Base-by-base conservation (phyloP, 2,329 filamentous ascomycete species). In the Colletotrichum lini region DNA sequence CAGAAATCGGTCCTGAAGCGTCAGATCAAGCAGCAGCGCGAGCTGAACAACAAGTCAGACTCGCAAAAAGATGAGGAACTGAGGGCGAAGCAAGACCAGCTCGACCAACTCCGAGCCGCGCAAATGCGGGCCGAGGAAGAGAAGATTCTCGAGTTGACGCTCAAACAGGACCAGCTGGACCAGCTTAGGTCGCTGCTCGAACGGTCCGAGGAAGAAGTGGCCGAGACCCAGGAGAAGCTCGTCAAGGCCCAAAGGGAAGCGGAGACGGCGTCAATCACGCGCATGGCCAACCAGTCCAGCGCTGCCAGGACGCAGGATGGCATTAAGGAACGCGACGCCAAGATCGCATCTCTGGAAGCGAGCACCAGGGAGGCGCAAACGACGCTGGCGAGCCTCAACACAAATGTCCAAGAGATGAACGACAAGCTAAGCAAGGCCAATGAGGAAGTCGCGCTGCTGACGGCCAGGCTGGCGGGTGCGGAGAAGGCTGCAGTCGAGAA, bases 11-110 rank as follows among this genome's bases (percentile, higher is more conserved):
- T 98, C 26, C 87, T 98, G 10, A 93, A 96, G 77, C 91, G 95
- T 53, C 95, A 98, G 80, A 96, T 98, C 77, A 96, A 97, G 83
- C 95, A 98, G 79, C 96, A 98, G 82, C 93, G 95, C 70, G 94
- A 97, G 78, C 88, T 98, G 68, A 97, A 97, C 82, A 95, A 88
- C 83, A 95, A 95, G 78, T 95, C 94, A 1, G 94, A 97, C 74
- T 86, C 89, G 23, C 88, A 91, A 72, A 90, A 91, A 77, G 91
- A 93, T 75, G 87, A 87, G 50, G 89, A 93, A 73, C 80, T 93
- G n/a, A 84, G 87, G 30, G 80, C 84, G 58, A 90, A 89, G 75
- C 84, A 86, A 64, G 86, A 88, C 18, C 87, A 92, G 74, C 78
- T 93, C 8, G 85, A 89, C 50, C 81, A 75, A 26, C 71, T 73